These are phyloP conservation scores for Corinectria fuckeliana DNA, from an alignment of 2,329 filamentous ascomycete genomes.

Conservation along the genomic window DNA sequence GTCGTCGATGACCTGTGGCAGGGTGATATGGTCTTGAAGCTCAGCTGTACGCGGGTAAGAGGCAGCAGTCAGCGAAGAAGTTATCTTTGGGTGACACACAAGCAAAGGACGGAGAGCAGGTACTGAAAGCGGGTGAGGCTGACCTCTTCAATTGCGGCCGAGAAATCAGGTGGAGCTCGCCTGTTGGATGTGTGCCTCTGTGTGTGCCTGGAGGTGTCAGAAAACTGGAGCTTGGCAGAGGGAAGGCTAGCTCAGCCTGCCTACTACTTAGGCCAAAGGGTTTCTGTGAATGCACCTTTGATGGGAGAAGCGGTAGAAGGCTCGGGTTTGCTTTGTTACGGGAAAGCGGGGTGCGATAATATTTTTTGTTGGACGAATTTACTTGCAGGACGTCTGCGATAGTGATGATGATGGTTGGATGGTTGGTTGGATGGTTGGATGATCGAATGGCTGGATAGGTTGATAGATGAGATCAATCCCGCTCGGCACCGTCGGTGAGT, in stretches of 20 bases:
- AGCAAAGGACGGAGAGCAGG: neutral
- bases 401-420: neutral
- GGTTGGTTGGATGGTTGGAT: neutral
- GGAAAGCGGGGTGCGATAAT: neutral
- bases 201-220: conserved; percentile 12
- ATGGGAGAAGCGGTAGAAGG: neutral
- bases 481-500: neutral
- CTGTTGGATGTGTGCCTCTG: neutral
- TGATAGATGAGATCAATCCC: too few relatives aligned
- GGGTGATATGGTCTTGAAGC: neutral
- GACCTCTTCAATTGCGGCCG: conserved; percentile 7
- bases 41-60: neutral
- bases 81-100: neutral
- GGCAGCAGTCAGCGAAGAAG: conserved; percentile 4
- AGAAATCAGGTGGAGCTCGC: conserved; percentile 17
- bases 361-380: neutral
- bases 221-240: conserved; percentile 9
- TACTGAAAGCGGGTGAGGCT: neutral
- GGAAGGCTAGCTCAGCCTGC: conserved; percentile 1
- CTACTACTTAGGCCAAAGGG: neutral
- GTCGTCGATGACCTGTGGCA: neutral
- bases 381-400: neutral
- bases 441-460: neutral
- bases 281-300: neutral
- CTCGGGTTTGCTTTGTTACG: neutral